A percentile compares a stretch with the other conserved stretches of the same genome.
phyloP scores from a whole-genome alignment of 805 yeast species.

The Wickerhamomyces sydowiorum region DNA sequence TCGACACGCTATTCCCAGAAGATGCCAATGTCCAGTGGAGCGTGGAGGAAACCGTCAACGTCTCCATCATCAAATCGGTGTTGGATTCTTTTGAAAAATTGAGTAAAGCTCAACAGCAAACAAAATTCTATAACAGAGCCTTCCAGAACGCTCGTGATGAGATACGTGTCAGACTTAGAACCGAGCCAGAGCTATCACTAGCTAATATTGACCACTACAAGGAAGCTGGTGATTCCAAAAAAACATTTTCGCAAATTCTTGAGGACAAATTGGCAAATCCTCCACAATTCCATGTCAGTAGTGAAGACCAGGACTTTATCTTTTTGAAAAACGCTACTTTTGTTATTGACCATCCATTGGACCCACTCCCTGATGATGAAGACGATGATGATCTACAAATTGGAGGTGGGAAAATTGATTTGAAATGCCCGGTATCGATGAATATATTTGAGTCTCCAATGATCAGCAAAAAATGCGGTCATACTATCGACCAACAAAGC shows the following conservation, averaged over 20 bases:
- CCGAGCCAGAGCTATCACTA: constrained; percentile 9
- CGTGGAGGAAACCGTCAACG: background rate
- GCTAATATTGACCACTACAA: constrained; percentile 7
- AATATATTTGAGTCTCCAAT: constrained; percentile 48
- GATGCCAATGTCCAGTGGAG: background rate
- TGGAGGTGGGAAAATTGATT: constrained; percentile 65
- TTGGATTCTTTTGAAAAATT: constrained; percentile 14
- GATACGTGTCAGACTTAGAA: constrained; percentile 1
- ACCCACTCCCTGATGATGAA: constrained; percentile 46
- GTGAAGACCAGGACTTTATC: constrained; percentile 6
- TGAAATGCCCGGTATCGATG: constrained; percentile 63
- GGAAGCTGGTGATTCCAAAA: constrained; percentile 9
- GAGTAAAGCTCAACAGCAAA: constrained; percentile 9
- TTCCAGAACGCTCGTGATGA: constrained; percentile 10
- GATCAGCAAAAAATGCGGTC: constrained; percentile 51
- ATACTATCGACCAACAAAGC: constrained; percentile 51
- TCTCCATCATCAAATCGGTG: constrained; percentile 6
- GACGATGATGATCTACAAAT: constrained; percentile 53
- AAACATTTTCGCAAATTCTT: constrained; percentile 9
- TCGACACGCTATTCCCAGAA: constrained; percentile 7
- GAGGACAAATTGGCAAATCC: constrained; percentile 1
- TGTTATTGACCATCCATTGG: constrained; percentile 53
- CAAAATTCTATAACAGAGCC: constrained; percentile 7
- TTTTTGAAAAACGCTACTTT: constrained; percentile 37
- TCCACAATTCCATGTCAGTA: background rate